Evolutionary conservation across 2,329 filamentous ascomycete genomes (phyloP).

Genomic region (Thelonectria rubi): DNA sequence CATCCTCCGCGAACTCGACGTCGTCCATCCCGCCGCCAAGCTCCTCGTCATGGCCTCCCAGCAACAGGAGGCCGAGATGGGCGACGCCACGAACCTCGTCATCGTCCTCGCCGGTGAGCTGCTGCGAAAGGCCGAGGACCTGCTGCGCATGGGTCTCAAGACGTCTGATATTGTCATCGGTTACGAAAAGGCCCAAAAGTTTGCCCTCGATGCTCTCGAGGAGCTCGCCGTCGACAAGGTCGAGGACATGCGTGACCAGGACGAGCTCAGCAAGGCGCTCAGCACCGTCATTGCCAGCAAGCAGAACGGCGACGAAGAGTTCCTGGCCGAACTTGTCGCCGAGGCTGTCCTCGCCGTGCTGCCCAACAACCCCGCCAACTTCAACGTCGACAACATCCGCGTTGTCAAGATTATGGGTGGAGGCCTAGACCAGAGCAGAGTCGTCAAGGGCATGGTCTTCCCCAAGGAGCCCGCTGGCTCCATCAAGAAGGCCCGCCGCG

Average conservation of each 20-base stretch:
- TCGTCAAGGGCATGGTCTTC: constrained; percentile 99
- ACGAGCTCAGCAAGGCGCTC: constrained; percentile 93
- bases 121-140: constrained; percentile 94
- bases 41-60: constrained; percentile 98
- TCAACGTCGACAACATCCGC: constrained; percentile 98
- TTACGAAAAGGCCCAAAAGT: constrained; percentile 93
- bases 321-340: constrained; percentile 85
- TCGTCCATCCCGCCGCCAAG: constrained; percentile 97
- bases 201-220: constrained; percentile 85
- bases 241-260: constrained; percentile 79
- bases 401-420: constrained; percentile 99
- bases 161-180: constrained; percentile 96
- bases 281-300: constrained; percentile 96
- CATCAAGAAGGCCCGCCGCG: constrained; percentile 89
- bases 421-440: constrained; percentile 89
- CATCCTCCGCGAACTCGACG: constrained; percentile 95
- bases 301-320: constrained; percentile 92
- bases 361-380: constrained; percentile 93
- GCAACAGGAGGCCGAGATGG: constrained; percentile 99
- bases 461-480: constrained; percentile 91
- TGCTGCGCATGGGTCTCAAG: constrained; percentile 96
- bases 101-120: constrained; percentile 96
- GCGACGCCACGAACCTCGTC: constrained; percentile 96
- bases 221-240: constrained; percentile 92
- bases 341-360: constrained; percentile 87